Base-by-base conservation (phyloP, 371 early-diverging fungal species). In the Sporodiniella umbellata region DNA sequence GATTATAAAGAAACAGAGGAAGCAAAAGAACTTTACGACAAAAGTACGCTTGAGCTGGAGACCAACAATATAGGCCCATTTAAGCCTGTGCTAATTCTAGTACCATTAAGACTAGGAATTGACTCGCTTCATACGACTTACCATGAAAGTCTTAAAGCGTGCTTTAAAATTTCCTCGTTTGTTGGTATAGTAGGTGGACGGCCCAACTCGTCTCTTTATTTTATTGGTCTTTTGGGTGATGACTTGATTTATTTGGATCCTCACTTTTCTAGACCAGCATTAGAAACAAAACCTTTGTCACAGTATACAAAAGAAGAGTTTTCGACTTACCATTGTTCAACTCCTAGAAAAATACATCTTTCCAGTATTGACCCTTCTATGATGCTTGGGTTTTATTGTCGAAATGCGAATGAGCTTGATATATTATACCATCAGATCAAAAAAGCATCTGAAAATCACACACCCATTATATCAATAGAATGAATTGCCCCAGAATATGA, bases 101-200 rank as follows among this genome's bases (percentile, higher is more conserved):
- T 95, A 14, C 88, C 97, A 2, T 79, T 95, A 37, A 81, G 94
- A 19, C 76, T 96, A 19, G 98, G 98, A 1, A 79, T 93, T 28
- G 90, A 94, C 54, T 79, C 80, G 0, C 68, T 95, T 48, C 94
- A 96, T 56, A 85, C 88, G 0, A 81, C 89, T 1, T 96, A 98
- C 68, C 71, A 88, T 48, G 72, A 79, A 28, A 83, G 83, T 25
- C 60, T 92, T 33, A 89, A 88, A 78, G 77, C 83, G 19, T 86
- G 83, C 39, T 89, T 95, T 65, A 75, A 72, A 45, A 75, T 92
- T 33, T 85, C 89, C 23, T 85, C 86, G 38, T 88, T 85, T 43
- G 80, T 94, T 6, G 96, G 96, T 15, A 89, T 96, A 51, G 94
- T 93, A 26, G 97, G 96, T 28, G 98, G 98, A 15, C 79, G 90